Evolutionary conservation across 2,329 filamentous ascomycete genomes (phyloP).

Genomic region (Xylaria digitata): DNA sequence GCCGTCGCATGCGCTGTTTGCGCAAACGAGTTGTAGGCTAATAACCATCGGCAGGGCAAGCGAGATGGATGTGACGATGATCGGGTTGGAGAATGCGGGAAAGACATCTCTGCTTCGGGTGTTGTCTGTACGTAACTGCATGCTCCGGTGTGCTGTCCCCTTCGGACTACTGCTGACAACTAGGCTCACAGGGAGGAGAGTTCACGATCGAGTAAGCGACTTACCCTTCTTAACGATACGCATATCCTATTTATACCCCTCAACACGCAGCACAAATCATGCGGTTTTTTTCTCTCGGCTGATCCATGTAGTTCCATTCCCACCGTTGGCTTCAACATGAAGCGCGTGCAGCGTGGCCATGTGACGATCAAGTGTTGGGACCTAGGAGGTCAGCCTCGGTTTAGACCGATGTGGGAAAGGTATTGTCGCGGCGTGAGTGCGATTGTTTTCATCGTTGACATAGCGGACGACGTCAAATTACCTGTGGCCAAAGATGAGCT

Average conservation of each 20-base stretch:
- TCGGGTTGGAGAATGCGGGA: constrained; percentile 96
- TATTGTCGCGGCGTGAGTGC: constrained; percentile 98
- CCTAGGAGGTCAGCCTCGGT: constrained; percentile 94
- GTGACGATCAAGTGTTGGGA: constrained; percentile 99
- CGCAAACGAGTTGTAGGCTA: constrained; percentile 20
- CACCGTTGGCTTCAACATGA: constrained; percentile 99
- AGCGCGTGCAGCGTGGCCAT: constrained; percentile 96
- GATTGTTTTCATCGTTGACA: constrained; percentile 98
- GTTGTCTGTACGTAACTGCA: constrained; percentile 79
- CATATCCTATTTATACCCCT: background rate
- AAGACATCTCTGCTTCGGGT: constrained; percentile 96
- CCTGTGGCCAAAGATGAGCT: constrained; percentile 92
- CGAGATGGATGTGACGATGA: constrained; percentile 99
- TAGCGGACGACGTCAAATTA: constrained; percentile 83
- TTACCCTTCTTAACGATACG: constrained; percentile 33
- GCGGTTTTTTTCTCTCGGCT: constrained; percentile 46
- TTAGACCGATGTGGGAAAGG: constrained; percentile 99
- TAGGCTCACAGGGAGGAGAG: constrained; percentile 81
- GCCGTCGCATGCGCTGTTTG: constrained; percentile 40
- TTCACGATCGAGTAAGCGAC: constrained; percentile 95
- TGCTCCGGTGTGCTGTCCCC: constrained; percentile 23
- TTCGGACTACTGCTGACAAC: constrained; percentile 38
- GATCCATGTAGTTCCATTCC: constrained; percentile 84
- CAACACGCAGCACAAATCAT: constrained; percentile 37
- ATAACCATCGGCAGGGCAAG: constrained; percentile 76